Evolutionary conservation across 768 basidiomycete genomes (phyloP).

Genomic region (Aureoboletus auriporus): DNA sequence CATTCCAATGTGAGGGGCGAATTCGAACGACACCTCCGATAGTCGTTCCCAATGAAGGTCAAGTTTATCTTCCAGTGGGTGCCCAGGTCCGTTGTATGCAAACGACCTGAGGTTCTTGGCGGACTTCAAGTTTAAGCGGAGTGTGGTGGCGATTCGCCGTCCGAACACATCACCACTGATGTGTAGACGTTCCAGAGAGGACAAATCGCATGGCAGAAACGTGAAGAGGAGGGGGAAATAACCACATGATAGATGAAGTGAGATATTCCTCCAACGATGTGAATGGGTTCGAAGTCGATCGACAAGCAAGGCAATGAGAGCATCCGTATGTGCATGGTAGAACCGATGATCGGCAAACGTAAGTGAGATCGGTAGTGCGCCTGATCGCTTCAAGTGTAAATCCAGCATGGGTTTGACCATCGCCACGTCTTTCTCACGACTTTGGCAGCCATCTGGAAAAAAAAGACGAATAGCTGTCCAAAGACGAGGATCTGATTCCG

Average conservation of each 20-base stretch:
- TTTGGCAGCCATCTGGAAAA: neutral
- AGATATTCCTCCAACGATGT: conserved; percentile 15
- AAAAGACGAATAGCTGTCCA: conserved; percentile 21
- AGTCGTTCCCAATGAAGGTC: conserved; percentile 11
- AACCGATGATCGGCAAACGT: conserved; percentile 18
- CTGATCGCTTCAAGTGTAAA: conserved; percentile 11
- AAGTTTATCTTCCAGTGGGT: neutral
- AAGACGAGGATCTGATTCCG: conserved; percentile 11
- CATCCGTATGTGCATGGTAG: conserved; percentile 1
- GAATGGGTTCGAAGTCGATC: conserved; percentile 12
- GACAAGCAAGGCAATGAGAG: conserved; percentile 9
- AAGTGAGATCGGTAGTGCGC: conserved; percentile 12
- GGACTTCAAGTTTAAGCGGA: conserved; percentile 5
- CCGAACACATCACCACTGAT: conserved; percentile 4
- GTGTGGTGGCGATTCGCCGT: neutral
- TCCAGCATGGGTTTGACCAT: conserved; percentile 4
- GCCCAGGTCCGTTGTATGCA: conserved; percentile 7
- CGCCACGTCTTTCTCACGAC: conserved; percentile 1
- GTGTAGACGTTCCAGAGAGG: conserved; percentile 10
- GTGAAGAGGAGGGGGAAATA: conserved; percentile 16
- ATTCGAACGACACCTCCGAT: conserved; percentile 11
- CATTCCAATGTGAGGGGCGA: neutral
- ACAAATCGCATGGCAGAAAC: conserved; percentile 14
- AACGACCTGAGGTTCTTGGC: conserved; percentile 16
- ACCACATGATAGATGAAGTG: conserved; percentile 5